These are phyloP conservation scores for Aspergillus diversus DNA, from an alignment of 495 filamentous ascomycete species.

Conservation along the genomic window DNA sequence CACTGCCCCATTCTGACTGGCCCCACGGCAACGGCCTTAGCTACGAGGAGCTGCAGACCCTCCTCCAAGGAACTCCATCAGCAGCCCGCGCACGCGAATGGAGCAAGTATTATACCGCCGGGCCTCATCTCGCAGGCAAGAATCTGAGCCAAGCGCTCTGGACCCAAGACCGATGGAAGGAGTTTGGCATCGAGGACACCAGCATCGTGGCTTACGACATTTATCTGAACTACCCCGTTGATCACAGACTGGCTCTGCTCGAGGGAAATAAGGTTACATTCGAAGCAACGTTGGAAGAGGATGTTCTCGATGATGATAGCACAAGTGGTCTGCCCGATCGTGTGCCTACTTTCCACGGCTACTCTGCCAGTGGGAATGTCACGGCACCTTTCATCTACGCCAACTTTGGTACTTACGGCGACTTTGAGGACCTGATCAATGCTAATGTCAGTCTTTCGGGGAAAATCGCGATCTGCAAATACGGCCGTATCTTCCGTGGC, in stretches of 20 bases:
- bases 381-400: constrained; percentile 82
- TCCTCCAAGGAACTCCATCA: constrained; percentile 73
- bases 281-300: constrained; percentile 82
- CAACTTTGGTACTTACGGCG: constrained; percentile 84
- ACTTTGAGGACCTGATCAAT: constrained; percentile 81
- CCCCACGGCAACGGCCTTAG: constrained; percentile 54
- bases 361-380: constrained; percentile 89
- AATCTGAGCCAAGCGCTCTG: constrained; percentile 85
- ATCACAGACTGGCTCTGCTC: constrained; percentile 77
- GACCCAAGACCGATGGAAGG: constrained; percentile 83
- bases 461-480: constrained; percentile 86
- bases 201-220: constrained; percentile 81
- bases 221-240: constrained; percentile 87
- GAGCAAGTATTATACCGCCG: constrained; percentile 89
- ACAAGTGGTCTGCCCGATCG: constrained; percentile 73
- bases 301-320: constrained; percentile 80
- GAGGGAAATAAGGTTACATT: constrained; percentile 68
- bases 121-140: constrained; percentile 86
- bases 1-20: constrained; percentile 44
- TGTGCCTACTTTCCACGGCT: constrained; percentile 94
- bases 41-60: constrained; percentile 68
- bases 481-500: constrained; percentile 85
- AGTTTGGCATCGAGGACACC: constrained; percentile 75
- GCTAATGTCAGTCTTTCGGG: constrained; percentile 77
- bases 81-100: constrained; percentile 73